Percentiles rank a stretch among this genome's conserved stretches.
Conservation (phyloP, 163 green algal species). For the Botryococcus braunii region DNA sequence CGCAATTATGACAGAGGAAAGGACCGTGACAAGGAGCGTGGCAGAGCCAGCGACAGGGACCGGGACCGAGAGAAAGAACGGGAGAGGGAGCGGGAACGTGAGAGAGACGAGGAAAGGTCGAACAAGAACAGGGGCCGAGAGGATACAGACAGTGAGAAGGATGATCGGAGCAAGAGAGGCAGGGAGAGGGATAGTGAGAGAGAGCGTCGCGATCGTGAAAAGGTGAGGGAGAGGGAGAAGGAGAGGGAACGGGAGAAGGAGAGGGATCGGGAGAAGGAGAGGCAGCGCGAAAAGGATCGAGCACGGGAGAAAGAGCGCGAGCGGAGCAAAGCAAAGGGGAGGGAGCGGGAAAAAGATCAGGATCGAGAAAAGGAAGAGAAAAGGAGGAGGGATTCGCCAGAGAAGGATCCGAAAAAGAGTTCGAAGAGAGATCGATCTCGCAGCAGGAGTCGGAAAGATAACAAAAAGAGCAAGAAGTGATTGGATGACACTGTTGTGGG, state of each 20-base stretch:
- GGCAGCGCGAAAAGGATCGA: not conserved
- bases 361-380: no score
- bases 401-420: no score
- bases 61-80: not conserved
- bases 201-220: not conserved
- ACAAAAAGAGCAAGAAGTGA: no score
- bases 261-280: not conserved
- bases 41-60: conserved; percentile 9
- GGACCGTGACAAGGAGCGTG: conserved; percentile 3
- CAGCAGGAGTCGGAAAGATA: no score
- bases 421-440: no score
- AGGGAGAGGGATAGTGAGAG: not conserved
- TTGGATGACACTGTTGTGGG: no score
- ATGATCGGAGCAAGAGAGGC: not conserved
- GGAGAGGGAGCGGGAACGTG: not conserved
- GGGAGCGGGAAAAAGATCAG: not conserved
- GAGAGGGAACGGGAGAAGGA: not conserved
- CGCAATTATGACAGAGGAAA: not conserved
- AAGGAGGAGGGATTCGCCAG: no score
- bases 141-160: not conserved
- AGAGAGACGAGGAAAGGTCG: no score
- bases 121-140: no score
- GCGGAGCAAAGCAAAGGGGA: not conserved
- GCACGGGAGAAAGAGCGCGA: not conserved
- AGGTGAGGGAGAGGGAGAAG: not conserved